Base-by-base conservation (phyloP, 768 basidiomycete species). In the Tulasnella sp. region DNA sequence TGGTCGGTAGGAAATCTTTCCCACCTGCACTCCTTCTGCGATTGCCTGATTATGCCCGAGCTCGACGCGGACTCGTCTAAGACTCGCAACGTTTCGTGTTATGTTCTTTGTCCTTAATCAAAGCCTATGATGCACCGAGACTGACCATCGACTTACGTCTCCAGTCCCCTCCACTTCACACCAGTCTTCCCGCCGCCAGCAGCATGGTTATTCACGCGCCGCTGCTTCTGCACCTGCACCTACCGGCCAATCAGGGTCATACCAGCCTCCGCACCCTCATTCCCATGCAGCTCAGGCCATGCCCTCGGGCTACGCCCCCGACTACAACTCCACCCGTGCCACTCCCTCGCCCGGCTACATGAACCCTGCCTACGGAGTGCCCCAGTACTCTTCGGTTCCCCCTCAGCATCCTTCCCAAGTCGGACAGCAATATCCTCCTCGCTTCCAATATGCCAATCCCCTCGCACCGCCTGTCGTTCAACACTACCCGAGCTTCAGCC, bases 261-360 rank as follows among this genome's bases (percentile, higher is more conserved):
- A 29, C 35, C 66, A 16, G 37, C 39, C 66, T 32, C 66, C 66
- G 14, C 66, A 67, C 14, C 22, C 34, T n/a, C 22, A 22, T 8
- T 32, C 22, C 9, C 66, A 40, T 67, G 19, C 39, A 16, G 3
- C 66, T 2, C 66, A 67, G 39, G 4, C 29, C 66, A 29, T 67
- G 22, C 16, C 66, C 9, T 59, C 52, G 52, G 52, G 22, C 22
- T 59, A 59, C 14, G 22, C 22, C 52, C 52, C 52, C 8, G 71
- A 72, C 1, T 72, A 64, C 29, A 52, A 59, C 52, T 59, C 52
- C 52, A 63, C 71, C 9, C 62, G 63, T 26, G 39, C 71, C 62
- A 41, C 71, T 35, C 59, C 71, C 12, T 65, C 71, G 7, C 71
- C 71, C 36, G 63, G 37, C 42, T 72, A 72, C 41, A 44, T 69